Base-by-base conservation (phyloP, 768 basidiomycete genomes). In the Suillus subalutaceus region DNA sequence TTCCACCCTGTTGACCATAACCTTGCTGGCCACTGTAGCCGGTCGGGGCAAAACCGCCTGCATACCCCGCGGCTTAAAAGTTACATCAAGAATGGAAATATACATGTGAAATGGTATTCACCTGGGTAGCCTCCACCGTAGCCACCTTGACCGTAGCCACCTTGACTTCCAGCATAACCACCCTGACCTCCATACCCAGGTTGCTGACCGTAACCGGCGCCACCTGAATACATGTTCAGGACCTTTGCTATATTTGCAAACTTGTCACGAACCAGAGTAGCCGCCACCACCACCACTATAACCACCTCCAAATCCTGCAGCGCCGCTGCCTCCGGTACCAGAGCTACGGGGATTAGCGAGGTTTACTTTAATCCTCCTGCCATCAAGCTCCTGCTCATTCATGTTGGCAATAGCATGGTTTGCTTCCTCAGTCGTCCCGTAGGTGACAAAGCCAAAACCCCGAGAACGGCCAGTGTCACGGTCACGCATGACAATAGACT, bases 401-500 rank as follows among this genome's bases (percentile, higher is more conserved):
- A 97, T 81, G 50, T 77, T 81, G 55, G 61, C 67, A 75, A 97
- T 97, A 55, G 96, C 95, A 67, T 82, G 82, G 13, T 91, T 81
- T 55, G 96, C 96, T 77, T 97, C 94, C 38, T 79, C 73, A 15
- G 73, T 53, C 58, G 78, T 75, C 69, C 82, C 78, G 78, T 83
- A 96, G 63, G 93, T 96, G 68, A 98, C 96, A 81, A 98, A 98
- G 68, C 96, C 96, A 78, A 98, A 98, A 75, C 96, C 96, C 76
- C 96, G 91, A 69, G 94, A 97, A 75, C 96, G 94, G 67, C 94
- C 93, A 70, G 97, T 98, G 76, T 97, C 97, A 77, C 96, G 94
- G 82, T 99, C 96, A 83, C 94, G 92, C 96, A 97, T 97, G 79
- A 97, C 95, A 81, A 97, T 95, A 72, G 92, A 92, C 94, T 97